phyloP scores from a whole-genome alignment of 164 flowering plant genomes.

The Magnolia changhungtana region DNA sequence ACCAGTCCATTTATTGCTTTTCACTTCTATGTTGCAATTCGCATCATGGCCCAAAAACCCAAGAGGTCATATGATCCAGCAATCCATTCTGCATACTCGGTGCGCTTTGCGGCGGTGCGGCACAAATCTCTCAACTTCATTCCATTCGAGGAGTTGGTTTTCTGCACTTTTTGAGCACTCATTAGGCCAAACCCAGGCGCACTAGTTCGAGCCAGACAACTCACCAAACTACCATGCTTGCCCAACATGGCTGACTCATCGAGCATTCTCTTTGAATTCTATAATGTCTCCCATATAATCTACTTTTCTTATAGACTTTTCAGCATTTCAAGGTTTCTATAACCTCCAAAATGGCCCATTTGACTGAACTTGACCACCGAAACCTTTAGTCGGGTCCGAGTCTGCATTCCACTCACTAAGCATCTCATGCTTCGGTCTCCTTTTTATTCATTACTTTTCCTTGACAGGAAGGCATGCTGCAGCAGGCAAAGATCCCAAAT shows the following conservation, averaged over 20 bases:
- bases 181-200: background rate
- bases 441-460: background rate
- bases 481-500: background rate
- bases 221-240: slow-evolving; percentile 21
- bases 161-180: background rate
- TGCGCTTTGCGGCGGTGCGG: background rate
- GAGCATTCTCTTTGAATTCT: slow-evolving; percentile 24
- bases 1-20: background rate
- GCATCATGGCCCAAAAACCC: no score
- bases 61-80: no score
- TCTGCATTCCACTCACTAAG: slow-evolving; percentile 38
- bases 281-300: slow-evolving; percentile 7
- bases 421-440: slow-evolving; percentile 35
- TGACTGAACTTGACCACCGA: slow-evolving; percentile 28
- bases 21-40: background rate
- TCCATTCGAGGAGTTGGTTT: background rate
- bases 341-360: slow-evolving; percentile 22
- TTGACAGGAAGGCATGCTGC: background rate
- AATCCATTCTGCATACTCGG: background rate
- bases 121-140: no score
- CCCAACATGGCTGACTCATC: slow-evolving; percentile 32
- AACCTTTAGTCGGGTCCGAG: slow-evolving; percentile 29
- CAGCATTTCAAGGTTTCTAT: slow-evolving; percentile 18
- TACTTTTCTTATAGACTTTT: slow-evolving; percentile 11
- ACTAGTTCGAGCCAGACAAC: slow-evolving; percentile 10